Base-by-base conservation (phyloP, 73 alveolate species). In the Paramecium octaurelia region DNA sequence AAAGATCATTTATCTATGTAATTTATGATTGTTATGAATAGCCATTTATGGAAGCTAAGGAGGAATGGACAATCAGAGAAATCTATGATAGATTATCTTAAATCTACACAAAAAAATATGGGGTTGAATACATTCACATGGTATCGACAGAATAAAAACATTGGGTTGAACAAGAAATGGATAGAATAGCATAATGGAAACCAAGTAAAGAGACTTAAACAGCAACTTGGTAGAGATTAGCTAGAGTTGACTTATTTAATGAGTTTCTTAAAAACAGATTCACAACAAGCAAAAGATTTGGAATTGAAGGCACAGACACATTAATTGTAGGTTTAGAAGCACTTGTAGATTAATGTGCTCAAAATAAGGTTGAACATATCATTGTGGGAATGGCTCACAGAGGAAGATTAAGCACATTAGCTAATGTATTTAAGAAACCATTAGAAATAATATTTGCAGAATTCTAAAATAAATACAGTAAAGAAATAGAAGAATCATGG, bases 371-470 rank as follows among this genome's bases (percentile, higher is more conserved):
- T 75, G 95, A 95, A 48, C 89, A 92, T 58, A 48, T 95, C 11
- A 92, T 92, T 35, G 90, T 97, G 36, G 99, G 99, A 48, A 98
- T 98, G 99, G 99, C 99, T 10, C 99, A 98, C 87, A 96, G 99
- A 95, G 99, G 99, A 24, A 95, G 99, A 88, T 93, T 98, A 80
- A 98, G 97, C 85, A 98, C 97, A 14, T 95, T 98, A 46, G 97
- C 98, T 64, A 94, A 93, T 73, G 98, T 97, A 8, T 95, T 95
- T 91, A 93, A 96, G 68, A 96, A 95, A 93, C 97, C 98, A 42
- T 88, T 95, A 8, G 95, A 95, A 54, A 89, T 73, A 24, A 93
- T 97, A 60, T 96, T 97, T 88, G 95, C 93, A 35, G 93, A 87
- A 87, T 87, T 87, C 58, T 69, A 87, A 40, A 77, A 87, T 64